Percentiles rank a stretch among this genome's conserved stretches.
These are phyloP conservation scores for Tricholoma flavovirens DNA, from an alignment of 768 basidiomycete genomes.

Conservation along the genomic window DNA sequence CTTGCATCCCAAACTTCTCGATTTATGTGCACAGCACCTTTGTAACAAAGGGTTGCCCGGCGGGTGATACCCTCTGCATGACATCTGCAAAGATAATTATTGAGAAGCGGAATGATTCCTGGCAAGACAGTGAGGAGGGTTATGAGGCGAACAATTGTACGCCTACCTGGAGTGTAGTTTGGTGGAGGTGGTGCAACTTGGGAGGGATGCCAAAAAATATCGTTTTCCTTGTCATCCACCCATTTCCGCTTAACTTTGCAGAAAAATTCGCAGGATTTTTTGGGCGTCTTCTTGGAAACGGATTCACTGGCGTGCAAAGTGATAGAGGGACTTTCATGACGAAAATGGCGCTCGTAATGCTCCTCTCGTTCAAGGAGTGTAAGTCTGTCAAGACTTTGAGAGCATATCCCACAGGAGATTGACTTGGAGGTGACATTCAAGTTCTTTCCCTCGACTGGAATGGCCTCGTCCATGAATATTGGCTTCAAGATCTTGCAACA, in stretches of 20 bases:
- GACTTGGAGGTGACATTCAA: neutral
- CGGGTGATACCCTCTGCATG: constrained; percentile 43
- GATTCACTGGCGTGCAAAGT: neutral
- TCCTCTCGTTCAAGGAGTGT: constrained; percentile 33
- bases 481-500: neutral
- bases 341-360: constrained; percentile 54
- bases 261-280: neutral
- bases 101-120: constrained; percentile 66
- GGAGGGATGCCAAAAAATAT: constrained; percentile 63
- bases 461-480: neutral
- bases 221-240: constrained; percentile 21
- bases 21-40: constrained; percentile 52
- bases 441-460: neutral
- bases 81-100: constrained; percentile 45
- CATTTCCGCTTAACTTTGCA: neutral
- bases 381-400: constrained; percentile 31
- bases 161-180: constrained; percentile 60
- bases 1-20: constrained; percentile 52
- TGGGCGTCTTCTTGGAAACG: neutral
- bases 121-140: neutral
- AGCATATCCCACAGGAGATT: constrained; percentile 49
- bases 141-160: neutral
- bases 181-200: constrained; percentile 34
- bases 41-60: constrained; percentile 61
- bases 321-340: constrained; percentile 8